Percentiles rank a stretch among this genome's conserved stretches.
Conservation (phyloP, 2,329 filamentous ascomycete genomes). For the Graphilbum fragrans region DNA sequence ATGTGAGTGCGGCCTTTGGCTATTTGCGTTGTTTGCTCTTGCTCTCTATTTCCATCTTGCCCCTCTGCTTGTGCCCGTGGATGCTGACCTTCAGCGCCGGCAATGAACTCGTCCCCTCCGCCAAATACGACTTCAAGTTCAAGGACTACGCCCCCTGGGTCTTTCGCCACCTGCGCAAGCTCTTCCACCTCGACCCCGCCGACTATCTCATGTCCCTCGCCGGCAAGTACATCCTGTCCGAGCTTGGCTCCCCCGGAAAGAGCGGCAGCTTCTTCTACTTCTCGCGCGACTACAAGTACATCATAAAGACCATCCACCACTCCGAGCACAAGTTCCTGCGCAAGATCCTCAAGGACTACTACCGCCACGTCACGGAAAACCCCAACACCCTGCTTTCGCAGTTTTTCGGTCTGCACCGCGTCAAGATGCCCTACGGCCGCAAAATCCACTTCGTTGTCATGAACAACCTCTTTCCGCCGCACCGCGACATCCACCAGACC, state of each 20-base stretch:
- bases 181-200: constrained; percentile 86
- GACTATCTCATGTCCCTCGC: constrained; percentile 98
- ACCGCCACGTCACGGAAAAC: constrained; percentile 82
- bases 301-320: constrained; percentile 99
- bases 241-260: constrained; percentile 93
- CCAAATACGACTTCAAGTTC: constrained; percentile 99
- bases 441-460: constrained; percentile 99
- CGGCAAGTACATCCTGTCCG: constrained; percentile 96
- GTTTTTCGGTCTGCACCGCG: constrained; percentile 92
- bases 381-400: constrained; percentile 95
- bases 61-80: neutral
- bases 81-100: constrained; percentile 55
- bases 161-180: constrained; percentile 78
- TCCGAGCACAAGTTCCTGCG: constrained; percentile 80
- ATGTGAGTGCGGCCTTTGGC: constrained; percentile 48
- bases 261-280: constrained; percentile 99
- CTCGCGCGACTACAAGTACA: constrained; percentile 98
- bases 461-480: constrained; percentile 98
- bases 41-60: neutral
- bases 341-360: constrained; percentile 82
- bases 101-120: constrained; percentile 92
- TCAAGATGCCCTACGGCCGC: constrained; percentile 95
- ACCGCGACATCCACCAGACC: constrained; percentile 92
- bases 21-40: neutral
- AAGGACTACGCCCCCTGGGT: constrained; percentile 99